These are phyloP conservation scores for Didymosphaeria variabile DNA, from an alignment of 2,329 filamentous ascomycete genomes.

Conservation along the genomic window DNA sequence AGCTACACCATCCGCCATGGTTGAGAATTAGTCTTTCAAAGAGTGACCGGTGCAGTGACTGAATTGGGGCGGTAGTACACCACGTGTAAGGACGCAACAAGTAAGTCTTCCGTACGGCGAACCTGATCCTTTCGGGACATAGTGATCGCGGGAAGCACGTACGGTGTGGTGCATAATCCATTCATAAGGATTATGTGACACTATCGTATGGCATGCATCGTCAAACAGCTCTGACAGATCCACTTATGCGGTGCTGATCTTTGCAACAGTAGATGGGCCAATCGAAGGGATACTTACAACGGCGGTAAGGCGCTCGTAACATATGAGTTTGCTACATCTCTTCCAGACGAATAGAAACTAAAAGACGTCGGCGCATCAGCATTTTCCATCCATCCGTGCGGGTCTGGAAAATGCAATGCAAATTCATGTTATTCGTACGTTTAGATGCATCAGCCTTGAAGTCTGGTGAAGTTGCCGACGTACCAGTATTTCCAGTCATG, in stretches of 20 bases:
- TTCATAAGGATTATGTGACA: conserved; percentile 1
- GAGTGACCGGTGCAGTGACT: neutral
- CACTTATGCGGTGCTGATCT: neutral
- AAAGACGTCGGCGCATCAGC: too few species aligned
- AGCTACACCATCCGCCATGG: neutral
- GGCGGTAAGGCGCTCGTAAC: too few species aligned
- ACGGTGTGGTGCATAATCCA: neutral
- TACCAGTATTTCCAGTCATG: too few species aligned
- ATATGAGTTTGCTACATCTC: too few species aligned
- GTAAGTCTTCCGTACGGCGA: neutral
- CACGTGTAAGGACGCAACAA: neutral
- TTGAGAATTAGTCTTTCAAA: neutral
- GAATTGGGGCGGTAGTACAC: neutral
- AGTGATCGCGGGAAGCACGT: neutral
- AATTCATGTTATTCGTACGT: too few species aligned
- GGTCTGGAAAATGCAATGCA: too few species aligned
- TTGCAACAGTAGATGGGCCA: too few species aligned
- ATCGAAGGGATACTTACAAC: too few species aligned
- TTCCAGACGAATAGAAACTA: too few species aligned
- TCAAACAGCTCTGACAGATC: neutral
- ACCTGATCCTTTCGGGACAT: neutral
- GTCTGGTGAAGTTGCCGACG: too few species aligned
- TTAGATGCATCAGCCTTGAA: too few species aligned
- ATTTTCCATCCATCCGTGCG: too few species aligned
- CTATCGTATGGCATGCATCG: neutral